Evolutionary conservation across 768 basidiomycete species (phyloP), one percentile per base, ranked within the genome.

Genomic region (Kwoniella newhampshirensis): DNA sequence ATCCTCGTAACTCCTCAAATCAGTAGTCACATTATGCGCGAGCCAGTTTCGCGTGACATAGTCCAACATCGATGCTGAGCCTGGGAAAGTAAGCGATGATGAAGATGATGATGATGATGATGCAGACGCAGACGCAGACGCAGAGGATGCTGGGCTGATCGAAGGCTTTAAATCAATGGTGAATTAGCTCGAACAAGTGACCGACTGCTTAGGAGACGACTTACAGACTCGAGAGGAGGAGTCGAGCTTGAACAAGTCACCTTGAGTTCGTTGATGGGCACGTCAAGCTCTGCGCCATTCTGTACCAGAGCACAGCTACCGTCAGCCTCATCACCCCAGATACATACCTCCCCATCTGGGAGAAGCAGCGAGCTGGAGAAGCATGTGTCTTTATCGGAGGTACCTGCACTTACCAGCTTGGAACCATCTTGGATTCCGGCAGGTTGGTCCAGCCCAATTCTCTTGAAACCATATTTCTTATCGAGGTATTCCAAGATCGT

Each of bases 11-110:
- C 82, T 84, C 39, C 73, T 71, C 20, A 93, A 75, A 70, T 89
- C 87, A 3, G 71, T 77, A 0, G 92, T 94, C 27, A 97, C 91
- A 66, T 86, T 91, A 67, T 89, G 79, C 6, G 79, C 74, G 41
- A 81, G 81, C 94, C 94, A 99, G 62, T 88, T 82, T 59, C 79
- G 81, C 1, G 96, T 98, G 17, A 86, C 86, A 71, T 86, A 82
- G 61, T 84, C 80, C 42, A 98, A 81, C 41, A 97, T 76, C 7
- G 81, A 78, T 12, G 76, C 62, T 1, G 85, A 74, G 8, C 81
- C 81, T 5, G 74, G 84, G 88, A 72, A 77, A 23, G 39, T 67
- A 4, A 44, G 53, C 30, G 58, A 37, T 9, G 54, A 40, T 32
- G 32, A 6, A 13, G 32, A 32, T 6, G 32, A 6, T 13, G 32